Conservation (phyloP, 164 flowering plant species). For the Brasenia schreberi region DNA sequence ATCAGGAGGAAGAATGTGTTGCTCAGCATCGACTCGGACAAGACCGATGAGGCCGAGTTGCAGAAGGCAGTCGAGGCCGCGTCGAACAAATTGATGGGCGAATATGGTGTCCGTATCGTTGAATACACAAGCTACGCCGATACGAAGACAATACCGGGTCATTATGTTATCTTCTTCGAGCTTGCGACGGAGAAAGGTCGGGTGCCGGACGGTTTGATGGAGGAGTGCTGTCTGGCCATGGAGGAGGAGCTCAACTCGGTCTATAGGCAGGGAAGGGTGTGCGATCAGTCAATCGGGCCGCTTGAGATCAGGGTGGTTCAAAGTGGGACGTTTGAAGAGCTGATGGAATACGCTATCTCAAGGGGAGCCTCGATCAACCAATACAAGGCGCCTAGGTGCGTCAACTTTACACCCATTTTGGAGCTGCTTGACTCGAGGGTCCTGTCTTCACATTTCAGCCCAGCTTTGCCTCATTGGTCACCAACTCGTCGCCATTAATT, state of each 20-base stretch:
- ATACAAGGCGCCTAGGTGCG: conserved; percentile 38
- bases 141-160: conserved; percentile 26
- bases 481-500: conserved; percentile 13
- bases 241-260: conserved; percentile 27
- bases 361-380: conserved; percentile 39
- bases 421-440: conserved; percentile 29
- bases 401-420: conserved; percentile 25
- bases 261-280: conserved; percentile 25
- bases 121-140: conserved; percentile 34
- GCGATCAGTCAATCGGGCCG: conserved; percentile 26
- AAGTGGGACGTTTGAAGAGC: conserved; percentile 32
- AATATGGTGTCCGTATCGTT: conserved; percentile 16
- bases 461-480: conserved; percentile 21
- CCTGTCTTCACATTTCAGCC: conserved; percentile 26
- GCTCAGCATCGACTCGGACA: conserved; percentile 34
- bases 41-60: conserved; percentile 32
- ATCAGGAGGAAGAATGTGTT: conserved; percentile 29
- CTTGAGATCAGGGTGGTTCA: conserved; percentile 32
- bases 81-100: conserved; percentile 9
- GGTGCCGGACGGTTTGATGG: conserved; percentile 10
- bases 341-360: conserved; percentile 41
- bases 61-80: conserved; percentile 28
- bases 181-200: conserved; percentile 12
- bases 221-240: conserved; percentile 24
- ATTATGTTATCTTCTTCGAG: conserved; percentile 40